Conservation (phyloP, 2,329 filamentous ascomycete species). For the Colletotrichum limetticola region DNA sequence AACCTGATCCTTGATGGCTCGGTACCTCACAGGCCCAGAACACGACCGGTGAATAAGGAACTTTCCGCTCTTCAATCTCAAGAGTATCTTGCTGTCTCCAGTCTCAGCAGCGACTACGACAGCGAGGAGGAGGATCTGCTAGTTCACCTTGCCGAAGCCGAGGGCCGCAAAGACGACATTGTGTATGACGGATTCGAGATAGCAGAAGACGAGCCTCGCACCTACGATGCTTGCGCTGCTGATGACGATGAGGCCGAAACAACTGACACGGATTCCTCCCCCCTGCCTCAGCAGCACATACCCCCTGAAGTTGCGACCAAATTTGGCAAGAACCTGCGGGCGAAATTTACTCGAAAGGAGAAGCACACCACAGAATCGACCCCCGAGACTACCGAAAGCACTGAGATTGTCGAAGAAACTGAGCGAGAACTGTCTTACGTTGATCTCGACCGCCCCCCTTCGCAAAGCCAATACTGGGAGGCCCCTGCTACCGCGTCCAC, state of each 20-base stretch:
- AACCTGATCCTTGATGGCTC: conserved; percentile 6
- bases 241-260: background rate
- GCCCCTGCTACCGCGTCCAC: background rate
- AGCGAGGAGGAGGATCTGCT: background rate
- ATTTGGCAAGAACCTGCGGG: background rate
- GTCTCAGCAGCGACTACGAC: background rate
- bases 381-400: background rate
- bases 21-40: background rate
- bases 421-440: background rate
- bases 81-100: too few relatives aligned
- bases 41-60: background rate
- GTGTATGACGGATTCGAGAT: background rate
- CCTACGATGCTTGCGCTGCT: too few relatives aligned
- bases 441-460: background rate
- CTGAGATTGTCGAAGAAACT: background rate
- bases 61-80: background rate
- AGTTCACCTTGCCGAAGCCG: background rate
- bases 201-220: background rate
- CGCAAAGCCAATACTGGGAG: background rate
- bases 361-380: background rate
- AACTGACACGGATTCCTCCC: background rate
- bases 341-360: background rate
- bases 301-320: background rate
- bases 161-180: background rate
- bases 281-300: background rate